Percentiles rank a stretch among this genome's conserved stretches.
Conservation (phyloP, 2,329 filamentous ascomycete species). For the Curvularia sp. region DNA sequence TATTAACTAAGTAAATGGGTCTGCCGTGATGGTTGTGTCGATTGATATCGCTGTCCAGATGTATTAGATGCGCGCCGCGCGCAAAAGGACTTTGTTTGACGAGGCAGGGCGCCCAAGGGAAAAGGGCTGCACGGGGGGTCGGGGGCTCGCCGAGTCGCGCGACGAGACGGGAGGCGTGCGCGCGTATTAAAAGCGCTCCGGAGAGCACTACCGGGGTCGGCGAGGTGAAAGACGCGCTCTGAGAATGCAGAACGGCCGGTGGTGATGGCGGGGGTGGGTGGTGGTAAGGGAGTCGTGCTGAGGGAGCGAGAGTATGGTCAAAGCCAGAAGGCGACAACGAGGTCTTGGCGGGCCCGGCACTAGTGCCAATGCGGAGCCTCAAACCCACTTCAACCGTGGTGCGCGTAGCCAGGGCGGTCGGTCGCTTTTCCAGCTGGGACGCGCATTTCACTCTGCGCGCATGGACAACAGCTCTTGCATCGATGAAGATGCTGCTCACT, state of each 20-base stretch:
- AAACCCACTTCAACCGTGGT: slow-evolving; percentile 7
- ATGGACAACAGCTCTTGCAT: slow-evolving; percentile 22
- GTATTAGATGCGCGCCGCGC: slow-evolving; percentile 43
- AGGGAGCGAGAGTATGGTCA: slow-evolving; percentile 20
- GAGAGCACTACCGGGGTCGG: slow-evolving; percentile 35
- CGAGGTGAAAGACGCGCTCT: slow-evolving; percentile 45
- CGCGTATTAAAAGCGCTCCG: slow-evolving; percentile 35
- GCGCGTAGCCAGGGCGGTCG: not conserved
- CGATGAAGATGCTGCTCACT: slow-evolving; percentile 32
- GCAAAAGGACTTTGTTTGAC: slow-evolving; percentile 41
- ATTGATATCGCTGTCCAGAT: slow-evolving; percentile 19
- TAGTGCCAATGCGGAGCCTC: slow-evolving; percentile 24
- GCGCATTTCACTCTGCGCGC: slow-evolving; percentile 21
- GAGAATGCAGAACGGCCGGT: slow-evolving; percentile 43
- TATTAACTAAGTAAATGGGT: slow-evolving; percentile 21
- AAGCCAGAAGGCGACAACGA: slow-evolving; percentile 27
- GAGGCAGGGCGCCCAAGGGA: slow-evolving; percentile 35
- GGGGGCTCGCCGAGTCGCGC: slow-evolving; percentile 41
- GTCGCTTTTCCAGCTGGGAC: not conserved
- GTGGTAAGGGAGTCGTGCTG: slow-evolving; percentile 37
- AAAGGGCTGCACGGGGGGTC: slow-evolving; percentile 42
- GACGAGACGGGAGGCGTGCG: slow-evolving; percentile 32
- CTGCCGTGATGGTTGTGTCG: slow-evolving; percentile 32
- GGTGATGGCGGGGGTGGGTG: slow-evolving; percentile 39
- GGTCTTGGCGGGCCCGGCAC: slow-evolving; percentile 12